phyloP scores from a whole-genome alignment of 2,329 filamentous ascomycete genomes.

The Botryotinia globosa region DNA sequence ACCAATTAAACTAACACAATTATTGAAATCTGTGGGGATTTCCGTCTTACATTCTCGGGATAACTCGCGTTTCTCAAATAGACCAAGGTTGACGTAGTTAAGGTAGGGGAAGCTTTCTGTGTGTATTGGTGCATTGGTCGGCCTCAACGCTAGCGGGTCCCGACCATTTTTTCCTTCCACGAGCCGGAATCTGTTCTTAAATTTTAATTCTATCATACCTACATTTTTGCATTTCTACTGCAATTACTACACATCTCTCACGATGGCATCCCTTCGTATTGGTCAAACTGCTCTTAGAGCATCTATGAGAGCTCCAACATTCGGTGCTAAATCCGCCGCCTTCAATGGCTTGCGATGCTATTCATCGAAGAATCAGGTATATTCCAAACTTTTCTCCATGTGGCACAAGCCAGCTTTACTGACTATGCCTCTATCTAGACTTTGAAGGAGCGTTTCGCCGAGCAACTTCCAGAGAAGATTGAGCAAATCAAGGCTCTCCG shows the following conservation, averaged over 20 bases:
- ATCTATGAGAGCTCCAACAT: constrained; percentile 64
- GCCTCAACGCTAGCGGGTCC: constrained; percentile 11
- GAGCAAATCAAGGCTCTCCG: constrained; percentile 99
- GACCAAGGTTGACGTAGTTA: constrained; percentile 8
- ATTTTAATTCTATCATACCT: constrained; percentile 38
- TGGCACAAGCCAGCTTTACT: constrained; percentile 27
- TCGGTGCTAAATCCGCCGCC: constrained; percentile 66
- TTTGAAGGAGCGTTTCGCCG: constrained; percentile 97
- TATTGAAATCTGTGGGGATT: constrained; percentile 3
- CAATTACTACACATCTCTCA: constrained; percentile 32
- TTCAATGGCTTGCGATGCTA: constrained; percentile 88
- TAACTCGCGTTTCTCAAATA: constrained; percentile 8
- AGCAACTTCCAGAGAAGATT: constrained; percentile 91
- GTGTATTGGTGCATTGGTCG: constrained; percentile 10
- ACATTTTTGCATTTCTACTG: constrained; percentile 30
- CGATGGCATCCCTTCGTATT: constrained; percentile 83
- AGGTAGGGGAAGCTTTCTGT: not conserved
- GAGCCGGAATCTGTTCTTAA: constrained; percentile 21
- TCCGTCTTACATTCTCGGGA: constrained; percentile 16
- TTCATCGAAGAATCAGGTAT: constrained; percentile 87
- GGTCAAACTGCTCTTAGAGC: constrained; percentile 79
- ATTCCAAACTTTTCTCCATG: constrained; percentile 34
- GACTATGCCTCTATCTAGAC: constrained; percentile 55
- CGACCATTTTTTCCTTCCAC: constrained; percentile 20
- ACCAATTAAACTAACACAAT: not conserved